Base-by-base conservation (phyloP, 768 basidiomycete species). In the Lactarius hatsudake region DNA sequence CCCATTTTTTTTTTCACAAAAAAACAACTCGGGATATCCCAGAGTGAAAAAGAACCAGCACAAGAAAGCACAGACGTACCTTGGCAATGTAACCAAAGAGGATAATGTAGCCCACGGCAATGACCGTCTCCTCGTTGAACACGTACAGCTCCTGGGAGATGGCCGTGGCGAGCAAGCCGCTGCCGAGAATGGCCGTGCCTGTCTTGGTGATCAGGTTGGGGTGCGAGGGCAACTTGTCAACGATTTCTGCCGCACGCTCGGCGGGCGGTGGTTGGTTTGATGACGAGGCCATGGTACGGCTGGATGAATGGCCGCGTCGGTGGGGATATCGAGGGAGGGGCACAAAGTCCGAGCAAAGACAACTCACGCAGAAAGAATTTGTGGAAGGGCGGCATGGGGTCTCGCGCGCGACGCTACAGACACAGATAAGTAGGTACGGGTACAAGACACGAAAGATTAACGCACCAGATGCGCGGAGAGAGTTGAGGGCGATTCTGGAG, bases 61-160 rank as follows among this genome's bases (percentile, higher is more conserved):
- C 18, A 63, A 18, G 3, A 51, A 53, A 23, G 45, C 23, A 53
- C 28, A 59, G 32, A 78, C 84, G 66, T 76, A 89, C 91, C 85
- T 88, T 90, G 73, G 85, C 93, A 73, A 96, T 83, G 76, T 89
- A 91, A 56, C 87, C 84, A 71, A 93, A 85, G 73, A 97, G 86
- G 67, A 96, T 88, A 70, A 90, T 80, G 72, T 91, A 92, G 28
- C 93, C 95, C 45, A 89, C 82, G 42, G 93, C 87, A 56, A 98
- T 83, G 71, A 98, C 89, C 28, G 92, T 88, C 83, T 98, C 97
- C 78, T 98, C 96, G 77, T 97, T 97, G 74, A 96, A 87, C 67
- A 99, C 96, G 75, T 98, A 98, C 60, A 98, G 87, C 80, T 99
- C 96, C 76, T 94, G 91, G 17, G 94, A 96, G 79, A 98, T 95